Conservation (phyloP, 139 green algal species). For the Chlamydomonas sphaeroides region DNA sequence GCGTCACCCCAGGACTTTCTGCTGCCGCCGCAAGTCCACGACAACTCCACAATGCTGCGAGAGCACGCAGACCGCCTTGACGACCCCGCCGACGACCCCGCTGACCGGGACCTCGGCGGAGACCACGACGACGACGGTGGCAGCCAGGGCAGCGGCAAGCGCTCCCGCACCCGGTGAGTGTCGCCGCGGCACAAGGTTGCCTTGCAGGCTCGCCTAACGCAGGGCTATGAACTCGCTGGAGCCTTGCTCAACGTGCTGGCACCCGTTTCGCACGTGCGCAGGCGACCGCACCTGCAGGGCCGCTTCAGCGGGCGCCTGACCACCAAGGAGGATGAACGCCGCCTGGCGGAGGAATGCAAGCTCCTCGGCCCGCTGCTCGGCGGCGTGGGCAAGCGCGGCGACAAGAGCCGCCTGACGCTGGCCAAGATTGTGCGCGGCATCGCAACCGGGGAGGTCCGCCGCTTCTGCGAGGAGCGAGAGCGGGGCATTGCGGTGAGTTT, state of each 20-base stretch:
- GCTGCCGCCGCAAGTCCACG: slow-evolving; percentile 4
- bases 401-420: slow-evolving; percentile 79
- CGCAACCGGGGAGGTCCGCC: slow-evolving; percentile 71
- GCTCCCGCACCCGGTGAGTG: slow-evolving; percentile 9
- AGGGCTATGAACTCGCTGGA: too few relatives aligned
- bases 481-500: slow-evolving; percentile 44
- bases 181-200: too few relatives aligned
- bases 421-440: slow-evolving; percentile 88
- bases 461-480: slow-evolving; percentile 71
- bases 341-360: slow-evolving; percentile 83
- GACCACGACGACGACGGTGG: slow-evolving; percentile 2
- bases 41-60: slow-evolving; percentile 17
- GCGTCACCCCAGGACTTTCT: too few relatives aligned
- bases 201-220: too few relatives aligned
- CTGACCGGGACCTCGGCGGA: background rate
- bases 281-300: slow-evolving; percentile 68
- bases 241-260: too few relatives aligned
- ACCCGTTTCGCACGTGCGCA: background rate
- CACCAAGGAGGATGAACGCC: slow-evolving; percentile 86
- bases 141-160: slow-evolving; percentile 33
- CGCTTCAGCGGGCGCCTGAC: slow-evolving; percentile 83
- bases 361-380: slow-evolving; percentile 80
- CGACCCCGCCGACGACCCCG: background rate
- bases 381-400: slow-evolving; percentile 68
- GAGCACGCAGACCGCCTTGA: background rate